Evolutionary conservation across 192 early-diverging fungal genomes (phyloP).

Genomic region (Coemansia sp.): DNA sequence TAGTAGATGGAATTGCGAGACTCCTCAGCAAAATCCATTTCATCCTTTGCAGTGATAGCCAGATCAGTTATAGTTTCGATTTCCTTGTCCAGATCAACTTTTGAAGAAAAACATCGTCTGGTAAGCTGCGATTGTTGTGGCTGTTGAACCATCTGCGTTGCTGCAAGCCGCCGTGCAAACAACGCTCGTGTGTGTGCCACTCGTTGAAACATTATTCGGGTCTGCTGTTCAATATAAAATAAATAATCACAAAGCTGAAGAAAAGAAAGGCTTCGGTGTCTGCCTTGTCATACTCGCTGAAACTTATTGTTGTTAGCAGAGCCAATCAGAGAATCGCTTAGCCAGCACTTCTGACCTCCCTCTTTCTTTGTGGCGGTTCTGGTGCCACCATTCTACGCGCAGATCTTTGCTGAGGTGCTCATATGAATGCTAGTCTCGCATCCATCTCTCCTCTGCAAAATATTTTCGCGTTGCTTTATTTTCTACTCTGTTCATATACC

Average conservation of each 20-base stretch:
- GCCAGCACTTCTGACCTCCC: not conserved
- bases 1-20: slow-evolving; percentile 55
- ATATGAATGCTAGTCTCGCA: no score
- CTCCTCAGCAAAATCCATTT: slow-evolving; percentile 55
- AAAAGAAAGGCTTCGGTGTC: slow-evolving; percentile 1
- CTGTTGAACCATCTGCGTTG: not conserved
- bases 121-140: not conserved
- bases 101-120: not conserved
- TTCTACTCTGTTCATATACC: not conserved
- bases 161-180: slow-evolving; percentile 6
- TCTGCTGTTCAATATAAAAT: not conserved
- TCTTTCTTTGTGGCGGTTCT: not conserved
- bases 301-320: not conserved
- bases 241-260: slow-evolving; percentile 10
- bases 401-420: not conserved
- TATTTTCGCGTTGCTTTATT: not conserved
- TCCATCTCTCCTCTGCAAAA: not conserved
- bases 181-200: slow-evolving; percentile 29
- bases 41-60: slow-evolving; percentile 48
- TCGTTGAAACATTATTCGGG: slow-evolving; percentile 20
- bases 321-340: not conserved
- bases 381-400: not conserved
- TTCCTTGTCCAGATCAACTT: slow-evolving; percentile 39
- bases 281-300: not conserved
- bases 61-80: slow-evolving; percentile 49